These are phyloP conservation scores for Backusella psychrophila DNA, from an alignment of 192 early-diverging fungal genomes.

Conservation along the genomic window DNA sequence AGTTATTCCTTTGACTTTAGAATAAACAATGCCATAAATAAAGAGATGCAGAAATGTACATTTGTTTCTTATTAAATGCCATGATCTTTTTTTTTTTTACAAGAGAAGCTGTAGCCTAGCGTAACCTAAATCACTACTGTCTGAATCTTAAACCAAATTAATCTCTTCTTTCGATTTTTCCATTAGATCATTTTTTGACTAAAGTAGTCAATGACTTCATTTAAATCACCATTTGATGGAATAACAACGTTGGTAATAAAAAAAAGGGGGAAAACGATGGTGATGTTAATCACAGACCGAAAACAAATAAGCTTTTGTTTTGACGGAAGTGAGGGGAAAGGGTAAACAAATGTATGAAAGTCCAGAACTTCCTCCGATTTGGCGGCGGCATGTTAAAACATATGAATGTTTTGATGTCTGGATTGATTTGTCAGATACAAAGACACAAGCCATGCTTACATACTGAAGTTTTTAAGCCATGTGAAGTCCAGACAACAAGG, in stretches of 20 bases:
- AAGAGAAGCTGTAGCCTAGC: neutral
- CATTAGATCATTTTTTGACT: neutral
- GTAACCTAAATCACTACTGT: neutral
- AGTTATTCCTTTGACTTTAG: neutral
- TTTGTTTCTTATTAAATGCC: neutral
- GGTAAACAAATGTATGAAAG: neutral
- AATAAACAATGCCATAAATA: neutral
- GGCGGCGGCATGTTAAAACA: neutral
- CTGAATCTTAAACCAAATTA: neutral
- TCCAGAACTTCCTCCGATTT: slow-evolving; percentile 5
- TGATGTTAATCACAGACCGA: neutral
- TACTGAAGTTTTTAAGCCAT: neutral
- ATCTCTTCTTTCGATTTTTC: neutral
- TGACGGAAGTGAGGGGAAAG: neutral
- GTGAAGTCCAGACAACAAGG: neutral
- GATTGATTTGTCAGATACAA: neutral
- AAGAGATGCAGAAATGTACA: neutral
- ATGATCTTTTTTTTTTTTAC: neutral
- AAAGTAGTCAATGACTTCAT: neutral
- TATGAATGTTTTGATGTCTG: neutral
- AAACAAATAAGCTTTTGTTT: neutral
- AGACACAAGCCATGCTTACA: neutral
- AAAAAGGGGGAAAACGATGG: neutral
- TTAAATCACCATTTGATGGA: neutral
- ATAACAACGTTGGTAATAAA: neutral